phyloP scores from a whole-genome alignment of 2,329 filamentous ascomycete genomes.

The Pseudogymnoascus sp. region DNA sequence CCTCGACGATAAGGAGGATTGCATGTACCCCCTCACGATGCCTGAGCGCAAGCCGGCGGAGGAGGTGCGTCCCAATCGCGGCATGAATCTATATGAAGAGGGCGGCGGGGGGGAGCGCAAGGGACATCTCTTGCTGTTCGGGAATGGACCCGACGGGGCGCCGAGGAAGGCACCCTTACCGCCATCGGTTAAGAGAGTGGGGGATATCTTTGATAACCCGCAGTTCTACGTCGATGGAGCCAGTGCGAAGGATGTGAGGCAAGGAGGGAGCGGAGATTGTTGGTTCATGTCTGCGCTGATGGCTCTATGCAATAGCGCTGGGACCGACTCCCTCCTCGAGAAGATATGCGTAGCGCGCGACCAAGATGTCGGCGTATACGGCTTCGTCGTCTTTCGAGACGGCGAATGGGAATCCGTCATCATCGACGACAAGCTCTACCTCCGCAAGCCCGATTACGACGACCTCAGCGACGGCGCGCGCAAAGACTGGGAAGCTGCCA shows the following conservation, averaged over 20 bases:
- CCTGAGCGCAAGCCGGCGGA: neutral
- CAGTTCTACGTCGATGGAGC: conserved; percentile 71
- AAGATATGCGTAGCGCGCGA: conserved; percentile 32
- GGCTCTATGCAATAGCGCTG: conserved; percentile 49
- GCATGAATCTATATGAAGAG: neutral
- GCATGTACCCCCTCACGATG: conserved; percentile 13
- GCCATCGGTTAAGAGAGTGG: conserved; percentile 49
- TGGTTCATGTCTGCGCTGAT: conserved; percentile 79
- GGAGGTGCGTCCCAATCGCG: neutral
- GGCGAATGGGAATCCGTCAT: conserved; percentile 88
- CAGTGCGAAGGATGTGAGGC: conserved; percentile 67
- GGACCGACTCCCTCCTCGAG: conserved; percentile 35
- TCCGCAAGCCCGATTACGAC: conserved; percentile 74
- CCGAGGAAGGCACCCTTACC: conserved; percentile 15
- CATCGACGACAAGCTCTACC: conserved; percentile 81
- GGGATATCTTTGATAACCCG: conserved; percentile 68
- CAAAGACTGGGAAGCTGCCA: conserved; percentile 17
- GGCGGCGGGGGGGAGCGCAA: neutral
- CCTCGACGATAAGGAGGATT: conserved; percentile 43
- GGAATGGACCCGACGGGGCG: conserved; percentile 10
- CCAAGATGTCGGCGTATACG: conserved; percentile 68
- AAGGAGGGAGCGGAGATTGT: conserved; percentile 73
- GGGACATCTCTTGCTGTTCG: neutral
- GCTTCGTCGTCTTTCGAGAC: conserved; percentile 79
- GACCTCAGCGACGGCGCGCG: conserved; percentile 50